phyloP scores from a whole-genome alignment of 805 yeast species.

The Myxozyma udenii region DNA sequence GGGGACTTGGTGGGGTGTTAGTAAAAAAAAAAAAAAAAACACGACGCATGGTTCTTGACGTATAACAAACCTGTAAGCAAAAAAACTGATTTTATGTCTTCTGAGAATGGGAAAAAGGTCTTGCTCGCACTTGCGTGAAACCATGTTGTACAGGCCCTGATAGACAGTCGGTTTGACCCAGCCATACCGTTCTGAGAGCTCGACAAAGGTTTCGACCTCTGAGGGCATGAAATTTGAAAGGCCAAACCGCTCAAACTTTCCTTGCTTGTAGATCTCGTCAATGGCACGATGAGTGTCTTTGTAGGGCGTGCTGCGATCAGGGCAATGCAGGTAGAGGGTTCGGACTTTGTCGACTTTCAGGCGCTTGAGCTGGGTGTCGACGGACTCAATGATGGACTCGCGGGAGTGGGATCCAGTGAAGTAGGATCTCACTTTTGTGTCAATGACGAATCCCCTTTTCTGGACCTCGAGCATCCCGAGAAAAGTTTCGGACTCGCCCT shows the following conservation, averaged over 20 bases:
- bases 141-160: constrained; percentile 36
- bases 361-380: constrained; percentile 18
- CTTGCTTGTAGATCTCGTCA: constrained; percentile 30
- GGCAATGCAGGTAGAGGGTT: constrained; percentile 26
- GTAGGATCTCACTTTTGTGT: constrained; percentile 27
- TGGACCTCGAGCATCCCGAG: constrained; percentile 16
- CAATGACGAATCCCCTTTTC: constrained; percentile 15
- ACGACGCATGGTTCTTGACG: too few species aligned
- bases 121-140: constrained; percentile 31
- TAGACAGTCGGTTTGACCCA: constrained; percentile 35
- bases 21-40: neutral
- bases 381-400: constrained; percentile 13
- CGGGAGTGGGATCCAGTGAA: constrained; percentile 14
- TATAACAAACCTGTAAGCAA: constrained; percentile 31
- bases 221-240: constrained; percentile 33
- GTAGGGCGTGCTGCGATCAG: constrained; percentile 33
- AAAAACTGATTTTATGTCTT: constrained; percentile 29
- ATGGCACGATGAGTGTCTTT: constrained; percentile 34
- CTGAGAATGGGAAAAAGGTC: constrained; percentile 33
- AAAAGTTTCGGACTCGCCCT: constrained; percentile 25
- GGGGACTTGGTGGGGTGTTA: constrained; percentile 9
- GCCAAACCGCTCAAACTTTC: constrained; percentile 34
- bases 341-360: constrained; percentile 19
- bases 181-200: constrained; percentile 28
- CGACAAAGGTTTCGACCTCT: constrained; percentile 31